phyloP scores from a whole-genome alignment of 78 protist species.

The Guillardia theta region DNA sequence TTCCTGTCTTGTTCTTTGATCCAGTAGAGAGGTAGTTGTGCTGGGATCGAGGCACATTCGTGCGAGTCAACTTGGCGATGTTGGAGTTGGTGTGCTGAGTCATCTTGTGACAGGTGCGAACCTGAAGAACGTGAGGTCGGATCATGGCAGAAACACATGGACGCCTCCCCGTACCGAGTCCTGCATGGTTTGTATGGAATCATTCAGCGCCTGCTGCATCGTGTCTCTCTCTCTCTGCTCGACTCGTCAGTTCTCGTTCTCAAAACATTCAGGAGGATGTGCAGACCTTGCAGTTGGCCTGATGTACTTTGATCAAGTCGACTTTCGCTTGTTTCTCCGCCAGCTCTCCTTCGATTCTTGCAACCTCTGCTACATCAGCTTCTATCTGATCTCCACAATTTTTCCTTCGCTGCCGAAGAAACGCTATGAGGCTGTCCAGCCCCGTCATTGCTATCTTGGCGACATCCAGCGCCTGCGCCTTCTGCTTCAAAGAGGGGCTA shows the following conservation, averaged over 20 bases:
- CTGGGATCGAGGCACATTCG: not conserved
- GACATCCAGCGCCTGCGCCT: not conserved
- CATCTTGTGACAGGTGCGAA: not conserved
- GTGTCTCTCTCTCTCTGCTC: not conserved
- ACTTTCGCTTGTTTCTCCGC: not conserved
- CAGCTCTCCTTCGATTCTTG: not conserved
- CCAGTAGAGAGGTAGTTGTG: not conserved
- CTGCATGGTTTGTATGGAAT: not conserved
- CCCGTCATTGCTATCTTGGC: not conserved
- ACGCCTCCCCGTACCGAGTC: not conserved
- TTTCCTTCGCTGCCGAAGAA: not conserved
- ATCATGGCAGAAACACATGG: not conserved
- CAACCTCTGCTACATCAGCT: not conserved
- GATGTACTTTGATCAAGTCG: not conserved
- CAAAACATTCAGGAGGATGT: not conserved
- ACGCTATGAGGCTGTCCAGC: not conserved
- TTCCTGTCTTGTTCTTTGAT: too few species aligned
- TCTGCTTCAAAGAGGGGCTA: not conserved
- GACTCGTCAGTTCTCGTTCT: too few species aligned
- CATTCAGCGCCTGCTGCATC: not conserved
- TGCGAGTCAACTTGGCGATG: not conserved
- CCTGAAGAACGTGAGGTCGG: not conserved
- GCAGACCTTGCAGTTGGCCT: not conserved
- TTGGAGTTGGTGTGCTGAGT: not conserved
- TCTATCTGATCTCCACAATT: conserved; percentile 7